phyloP scores from a whole-genome alignment of 148 eudicot species.

The Spergularia marina region DNA sequence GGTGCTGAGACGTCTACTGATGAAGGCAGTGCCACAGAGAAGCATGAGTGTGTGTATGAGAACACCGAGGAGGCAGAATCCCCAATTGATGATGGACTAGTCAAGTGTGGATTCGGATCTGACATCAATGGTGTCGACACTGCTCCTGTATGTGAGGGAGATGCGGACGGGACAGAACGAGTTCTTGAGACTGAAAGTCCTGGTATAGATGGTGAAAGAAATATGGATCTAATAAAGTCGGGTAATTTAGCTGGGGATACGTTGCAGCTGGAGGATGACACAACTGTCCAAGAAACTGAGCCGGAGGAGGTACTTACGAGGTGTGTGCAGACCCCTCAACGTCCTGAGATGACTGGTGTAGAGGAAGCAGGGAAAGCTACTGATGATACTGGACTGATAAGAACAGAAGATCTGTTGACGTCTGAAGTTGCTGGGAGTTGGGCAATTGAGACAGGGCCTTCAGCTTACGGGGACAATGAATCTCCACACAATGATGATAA shows the following conservation, averaged over 20 bases:
- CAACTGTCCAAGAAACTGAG: slow-evolving; percentile 47
- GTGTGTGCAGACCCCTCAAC: slow-evolving; percentile 30
- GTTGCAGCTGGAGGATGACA: slow-evolving; percentile 65
- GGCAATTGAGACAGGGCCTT: slow-evolving; percentile 78
- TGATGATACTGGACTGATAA: slow-evolving; percentile 57
- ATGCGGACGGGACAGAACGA: slow-evolving; percentile 55
- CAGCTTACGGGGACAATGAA: slow-evolving; percentile 74
- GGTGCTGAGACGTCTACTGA: slow-evolving; percentile 52
- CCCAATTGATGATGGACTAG: slow-evolving; percentile 39
- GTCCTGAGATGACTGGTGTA: slow-evolving; percentile 29
- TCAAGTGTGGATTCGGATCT: slow-evolving; percentile 75
- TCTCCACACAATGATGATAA: slow-evolving; percentile 40
- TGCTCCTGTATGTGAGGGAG: slow-evolving; percentile 46
- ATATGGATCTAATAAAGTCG: slow-evolving; percentile 38
- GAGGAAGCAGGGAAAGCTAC: slow-evolving; percentile 32
- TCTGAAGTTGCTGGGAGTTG: slow-evolving; percentile 92
- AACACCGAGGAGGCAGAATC: slow-evolving; percentile 87
- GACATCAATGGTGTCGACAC: slow-evolving; percentile 73
- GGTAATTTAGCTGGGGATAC: slow-evolving; percentile 50
- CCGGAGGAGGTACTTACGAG: slow-evolving; percentile 25
- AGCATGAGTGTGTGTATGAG: slow-evolving; percentile 69
- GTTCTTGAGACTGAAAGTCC: slow-evolving; percentile 71
- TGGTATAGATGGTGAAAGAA: slow-evolving; percentile 37
- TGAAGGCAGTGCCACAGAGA: slow-evolving; percentile 78
- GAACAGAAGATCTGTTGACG: slow-evolving; percentile 78